phyloP scores from a whole-genome alignment of 2,329 filamentous ascomycete genomes.

The Ambrosiella beaveri region DNA sequence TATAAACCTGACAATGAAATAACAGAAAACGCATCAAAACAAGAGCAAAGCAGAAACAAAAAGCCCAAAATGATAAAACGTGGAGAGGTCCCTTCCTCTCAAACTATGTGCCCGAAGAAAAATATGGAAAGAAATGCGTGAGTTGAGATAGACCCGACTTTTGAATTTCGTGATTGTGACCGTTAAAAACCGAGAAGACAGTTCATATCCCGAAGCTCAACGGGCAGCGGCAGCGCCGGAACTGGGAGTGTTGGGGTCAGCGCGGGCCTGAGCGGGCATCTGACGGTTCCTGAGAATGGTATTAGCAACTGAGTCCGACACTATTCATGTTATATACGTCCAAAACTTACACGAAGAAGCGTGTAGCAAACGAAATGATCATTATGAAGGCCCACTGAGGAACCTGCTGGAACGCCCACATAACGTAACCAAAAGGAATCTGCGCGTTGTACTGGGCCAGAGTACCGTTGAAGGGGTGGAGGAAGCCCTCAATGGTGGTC shows the following conservation, averaged over 20 bases:
- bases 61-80: background rate
- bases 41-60: background rate
- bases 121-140: conserved; percentile 8
- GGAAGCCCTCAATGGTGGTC: conserved; percentile 40
- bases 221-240: background rate
- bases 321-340: background rate
- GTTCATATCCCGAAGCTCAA: background rate
- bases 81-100: background rate
- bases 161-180: background rate
- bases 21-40: background rate
- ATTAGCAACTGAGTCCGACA: background rate
- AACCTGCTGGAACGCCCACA: conserved; percentile 49
- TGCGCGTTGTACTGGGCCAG: conserved; percentile 44
- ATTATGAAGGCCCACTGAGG: conserved; percentile 70
- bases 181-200: background rate
- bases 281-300: conserved; percentile 7
- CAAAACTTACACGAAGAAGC: conserved; percentile 58
- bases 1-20: background rate
- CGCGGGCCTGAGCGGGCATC: background rate
- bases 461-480: conserved; percentile 59
- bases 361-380: conserved; percentile 52
- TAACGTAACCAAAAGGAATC: conserved; percentile 47
- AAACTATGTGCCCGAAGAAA: conserved; percentile 15
- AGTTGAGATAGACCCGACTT: background rate
- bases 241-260: conserved; percentile 15